Evolutionary conservation across 2,329 filamentous ascomycete genomes (phyloP), one percentile per base, ranked within the genome.

Genomic region (Aureobasidium lini): DNA sequence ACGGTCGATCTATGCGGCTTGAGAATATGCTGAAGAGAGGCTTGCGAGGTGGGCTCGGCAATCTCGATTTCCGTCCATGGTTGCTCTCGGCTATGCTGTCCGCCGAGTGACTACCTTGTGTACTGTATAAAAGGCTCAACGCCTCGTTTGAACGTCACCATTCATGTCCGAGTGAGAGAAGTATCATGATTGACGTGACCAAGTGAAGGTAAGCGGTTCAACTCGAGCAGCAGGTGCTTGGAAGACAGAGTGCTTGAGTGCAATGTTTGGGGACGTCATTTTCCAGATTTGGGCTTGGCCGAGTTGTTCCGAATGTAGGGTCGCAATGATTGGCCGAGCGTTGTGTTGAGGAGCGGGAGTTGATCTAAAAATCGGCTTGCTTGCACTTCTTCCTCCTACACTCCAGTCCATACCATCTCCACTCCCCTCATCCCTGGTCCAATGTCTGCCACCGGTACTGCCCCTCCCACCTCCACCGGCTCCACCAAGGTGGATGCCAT

Each of bases 1-100:
- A 82, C 82, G n/a, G 77, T 91, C 2, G 85, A 89, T 68, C 82
- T 89, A n/a, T 90, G 87, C 66, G 88, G 88, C 4, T 75, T 91
- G 54, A 77, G 82, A 67, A 82, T 92, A 34, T 90, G 86, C 68
- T 88, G 37, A 43, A 49, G n/a, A 49, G 32, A 49, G 28, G 44
- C 44, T 47, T 23, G 23, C 23, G 23, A 23, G 23, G 23, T 23
- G 23, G 23, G 18, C 43, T 46, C 43, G 43, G 43, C 43, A 46
- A 46, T 47, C 8, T 47, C 44, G 29, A 47, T 8, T 32, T 32
- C 28, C 28, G 44, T 34, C 4, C 36, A 46, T 46, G 43, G 43
- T 28, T 46, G 43, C 23, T 23, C 2, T 23, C 23, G 23, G 23
- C 23, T 23, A 23, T 23, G 23, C 23, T 23, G 23, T 23, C 23